phyloP scores from a whole-genome alignment of 2,329 filamentous ascomycete genomes.

The Beauveria asiatica region DNA sequence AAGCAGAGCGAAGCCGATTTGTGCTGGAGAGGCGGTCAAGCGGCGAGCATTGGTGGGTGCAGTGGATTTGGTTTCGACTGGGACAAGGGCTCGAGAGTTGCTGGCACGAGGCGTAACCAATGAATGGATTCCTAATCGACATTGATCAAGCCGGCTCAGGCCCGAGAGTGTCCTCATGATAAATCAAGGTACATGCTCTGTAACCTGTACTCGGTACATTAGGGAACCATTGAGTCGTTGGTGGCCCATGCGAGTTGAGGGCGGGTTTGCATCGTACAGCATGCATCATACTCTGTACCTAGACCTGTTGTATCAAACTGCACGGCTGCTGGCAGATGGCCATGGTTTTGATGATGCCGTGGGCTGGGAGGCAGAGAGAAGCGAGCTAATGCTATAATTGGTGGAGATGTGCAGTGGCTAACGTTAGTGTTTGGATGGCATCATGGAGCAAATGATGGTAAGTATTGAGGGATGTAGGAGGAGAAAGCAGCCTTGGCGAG shows the following conservation, averaged over 20 bases:
- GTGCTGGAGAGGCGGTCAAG: neutral
- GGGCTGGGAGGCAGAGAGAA: neutral
- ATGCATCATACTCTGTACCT: neutral
- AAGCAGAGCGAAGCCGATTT: neutral
- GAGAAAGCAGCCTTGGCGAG: neutral
- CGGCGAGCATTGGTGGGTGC: constrained; percentile 3
- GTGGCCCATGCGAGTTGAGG: neutral
- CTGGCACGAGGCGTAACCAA: neutral
- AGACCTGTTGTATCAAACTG: neutral
- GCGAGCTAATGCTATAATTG: neutral
- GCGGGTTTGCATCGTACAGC: neutral
- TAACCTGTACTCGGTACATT: no score
- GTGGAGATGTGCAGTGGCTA: neutral
- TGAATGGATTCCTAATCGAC: neutral
- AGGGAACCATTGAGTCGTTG: no score
- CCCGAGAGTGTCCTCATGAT: neutral
- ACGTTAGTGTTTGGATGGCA: neutral
- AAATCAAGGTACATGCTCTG: neutral
- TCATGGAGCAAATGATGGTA: neutral
- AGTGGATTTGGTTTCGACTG: constrained; percentile 1
- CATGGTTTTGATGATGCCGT: neutral
- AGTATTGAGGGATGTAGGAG: constrained; percentile 3
- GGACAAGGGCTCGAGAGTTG: constrained; percentile 7
- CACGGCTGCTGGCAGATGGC: neutral
- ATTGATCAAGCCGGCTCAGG: neutral